Evolutionary conservation across 1,139 yeast genomes (phyloP).

Genomic region (Protomyces inundatus): DNA sequence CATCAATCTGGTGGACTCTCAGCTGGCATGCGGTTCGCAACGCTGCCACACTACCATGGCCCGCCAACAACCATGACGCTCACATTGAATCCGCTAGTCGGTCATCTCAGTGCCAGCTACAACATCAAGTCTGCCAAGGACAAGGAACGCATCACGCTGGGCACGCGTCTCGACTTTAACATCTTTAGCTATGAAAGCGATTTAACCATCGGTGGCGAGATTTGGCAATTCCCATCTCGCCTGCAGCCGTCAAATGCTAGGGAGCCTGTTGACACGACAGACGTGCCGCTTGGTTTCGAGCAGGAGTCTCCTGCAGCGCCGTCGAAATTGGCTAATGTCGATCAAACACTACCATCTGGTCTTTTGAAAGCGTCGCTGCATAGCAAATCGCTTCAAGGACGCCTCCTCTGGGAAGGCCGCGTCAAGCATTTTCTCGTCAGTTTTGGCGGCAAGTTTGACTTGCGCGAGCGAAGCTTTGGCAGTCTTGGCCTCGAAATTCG

Average conservation of each 20-base stretch:
- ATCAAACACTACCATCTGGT: constrained; percentile 37
- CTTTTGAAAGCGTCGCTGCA: constrained; percentile 74
- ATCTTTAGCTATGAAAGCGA: constrained; percentile 86
- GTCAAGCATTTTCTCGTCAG: constrained; percentile 72
- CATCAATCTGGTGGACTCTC: constrained; percentile 59
- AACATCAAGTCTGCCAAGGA: constrained; percentile 55
- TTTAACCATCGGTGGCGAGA: constrained; percentile 76
- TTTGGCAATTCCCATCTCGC: constrained; percentile 49
- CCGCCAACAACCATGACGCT: constrained; percentile 85
- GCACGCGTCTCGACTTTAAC: constrained; percentile 78
- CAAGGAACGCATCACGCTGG: constrained; percentile 31
- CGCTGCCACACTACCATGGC: constrained; percentile 79
- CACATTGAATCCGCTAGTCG: constrained; percentile 83
- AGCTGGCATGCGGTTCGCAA: constrained; percentile 75
- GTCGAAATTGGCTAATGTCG: background rate
- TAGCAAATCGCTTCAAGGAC: constrained; percentile 54
- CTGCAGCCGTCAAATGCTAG: background rate
- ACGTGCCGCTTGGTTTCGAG: constrained; percentile 7
- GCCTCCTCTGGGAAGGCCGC: constrained; percentile 80
- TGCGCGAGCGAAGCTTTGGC: constrained; percentile 14
- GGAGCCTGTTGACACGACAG: background rate
- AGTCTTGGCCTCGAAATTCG: constrained; percentile 31
- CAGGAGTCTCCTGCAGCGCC: background rate
- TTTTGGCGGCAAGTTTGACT: constrained; percentile 49
- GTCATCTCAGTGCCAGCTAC: constrained; percentile 83